Evolutionary conservation across 441 rosid genomes (phyloP).

Genomic region (Daphne laureola): DNA sequence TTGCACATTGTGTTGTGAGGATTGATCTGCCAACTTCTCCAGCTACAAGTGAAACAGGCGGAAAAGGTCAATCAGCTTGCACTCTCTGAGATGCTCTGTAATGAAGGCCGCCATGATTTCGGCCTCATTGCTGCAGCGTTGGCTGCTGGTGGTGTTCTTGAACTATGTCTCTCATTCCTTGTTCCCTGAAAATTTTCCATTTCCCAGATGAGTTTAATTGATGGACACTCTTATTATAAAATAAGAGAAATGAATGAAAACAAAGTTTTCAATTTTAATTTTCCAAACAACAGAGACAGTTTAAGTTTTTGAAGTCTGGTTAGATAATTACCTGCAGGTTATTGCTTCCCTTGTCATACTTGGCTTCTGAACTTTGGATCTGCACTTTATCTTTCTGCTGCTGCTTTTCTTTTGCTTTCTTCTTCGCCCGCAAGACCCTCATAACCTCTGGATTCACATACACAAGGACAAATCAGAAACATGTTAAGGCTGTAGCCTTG

Average conservation of each 20-base stretch:
- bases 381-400: conserved; percentile 31
- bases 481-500: too few relatives aligned
- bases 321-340: conserved; percentile 20
- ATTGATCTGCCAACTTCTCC: conserved; percentile 17
- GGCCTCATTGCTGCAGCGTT: conserved; percentile 37
- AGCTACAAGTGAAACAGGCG: conserved; percentile 2
- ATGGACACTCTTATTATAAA: neutral
- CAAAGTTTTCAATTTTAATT: too few relatives aligned
- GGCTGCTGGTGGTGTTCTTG: conserved; percentile 25
- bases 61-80: conserved; percentile 29
- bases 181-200: conserved; percentile 24
- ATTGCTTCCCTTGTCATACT: conserved; percentile 18
- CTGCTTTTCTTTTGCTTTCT: conserved; percentile 55
- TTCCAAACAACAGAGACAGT: too few relatives aligned
- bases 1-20: conserved; percentile 7
- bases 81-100: conserved; percentile 82
- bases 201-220: conserved; percentile 8
- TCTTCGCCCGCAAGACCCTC: conserved; percentile 81
- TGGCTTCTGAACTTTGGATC: conserved; percentile 24
- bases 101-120: conserved; percentile 81
- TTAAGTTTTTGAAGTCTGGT: too few relatives aligned
- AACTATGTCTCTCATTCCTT: conserved; percentile 41
- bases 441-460: conserved; percentile 48
- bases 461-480: neutral
- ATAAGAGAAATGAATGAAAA: neutral